Evolutionary conservation across 495 filamentous ascomycete genomes (phyloP), one percentile per base, ranked within the genome.

Genomic region (Aspergillus biplanus): DNA sequence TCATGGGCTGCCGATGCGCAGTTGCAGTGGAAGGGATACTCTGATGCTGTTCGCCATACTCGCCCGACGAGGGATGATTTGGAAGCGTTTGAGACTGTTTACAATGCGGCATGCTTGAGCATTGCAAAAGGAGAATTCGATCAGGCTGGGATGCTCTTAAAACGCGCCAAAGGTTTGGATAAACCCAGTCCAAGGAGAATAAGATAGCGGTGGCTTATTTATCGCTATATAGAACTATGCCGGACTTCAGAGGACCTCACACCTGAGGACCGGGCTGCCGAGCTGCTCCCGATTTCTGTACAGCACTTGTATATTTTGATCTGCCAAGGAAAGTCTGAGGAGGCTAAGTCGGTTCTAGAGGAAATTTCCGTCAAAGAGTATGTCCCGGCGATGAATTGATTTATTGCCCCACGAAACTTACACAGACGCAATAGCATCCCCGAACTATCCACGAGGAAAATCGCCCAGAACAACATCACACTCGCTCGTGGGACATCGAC

Each of bases 1-100:
- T 75, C 84, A 9, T 83, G 88, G 59, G 94, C 94, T 18, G 83
- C 88, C 0, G 86, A 90, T 75, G 91, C 92, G 13, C 94, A 97
- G 76, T 76, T 95, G n/a, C 86, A 93, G 69, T 97, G 92, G 93
- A 82, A 87, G 62, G 89, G 88, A 48, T 73, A 83, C 47, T 76
- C 82, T 16, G 75, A 85, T 58, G 71, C 83, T 16, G 83, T 83
- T 39, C 75, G 73, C 57, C 72, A 77, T 46, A 85, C 82, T 63
- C 84, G 90, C 70, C 81, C 87, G 13, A 80, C 78, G 16, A 82
- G 88, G 62, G 91, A 92, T 59, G 92, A 96, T 68, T 74, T 97
- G 50, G 92, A 97, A 70, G 88, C 89, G 4, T 99, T 98, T 67
- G 95, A 99, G 75, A 96, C 90, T 5, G 85, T 92, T 0, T 99